These are phyloP conservation scores for Nitzschia palea DNA, from an alignment of 108 stramenopile genomes.

Conservation along the genomic window DNA sequence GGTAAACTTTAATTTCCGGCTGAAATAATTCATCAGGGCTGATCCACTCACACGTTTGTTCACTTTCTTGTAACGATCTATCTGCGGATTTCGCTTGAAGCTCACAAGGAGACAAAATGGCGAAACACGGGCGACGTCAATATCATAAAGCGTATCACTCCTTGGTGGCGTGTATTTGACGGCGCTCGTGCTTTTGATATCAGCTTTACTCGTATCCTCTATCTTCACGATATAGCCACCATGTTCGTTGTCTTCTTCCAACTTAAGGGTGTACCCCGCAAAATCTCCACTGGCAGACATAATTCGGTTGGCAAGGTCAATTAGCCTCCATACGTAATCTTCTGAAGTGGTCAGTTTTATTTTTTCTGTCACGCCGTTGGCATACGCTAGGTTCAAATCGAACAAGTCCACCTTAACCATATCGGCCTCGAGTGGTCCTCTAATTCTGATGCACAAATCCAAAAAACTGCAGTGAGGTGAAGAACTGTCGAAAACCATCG, in stretches of 20 bases:
- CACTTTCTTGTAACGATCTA: conserved; percentile 55
- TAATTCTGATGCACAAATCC: conserved; percentile 71
- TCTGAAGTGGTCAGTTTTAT: conserved; percentile 79
- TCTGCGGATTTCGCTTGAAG: conserved; percentile 78
- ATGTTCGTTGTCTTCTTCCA: conserved; percentile 68
- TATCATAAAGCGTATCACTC: conserved; percentile 67
- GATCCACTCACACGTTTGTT: conserved; percentile 51
- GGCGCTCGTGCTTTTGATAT: conserved; percentile 2
- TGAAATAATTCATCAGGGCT: conserved; percentile 80
- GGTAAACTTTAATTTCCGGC: conserved; percentile 73
- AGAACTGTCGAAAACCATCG: conserved; percentile 74
- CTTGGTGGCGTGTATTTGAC: conserved; percentile 66
- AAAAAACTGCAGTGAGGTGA: conserved; percentile 61
- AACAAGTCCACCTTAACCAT: conserved; percentile 75
- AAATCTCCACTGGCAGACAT: conserved; percentile 69
- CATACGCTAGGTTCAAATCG: conserved; percentile 75
- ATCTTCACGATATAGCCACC: conserved; percentile 65
- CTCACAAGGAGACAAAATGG: conserved; percentile 72
- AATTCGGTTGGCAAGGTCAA: conserved; percentile 74
- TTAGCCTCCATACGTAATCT: conserved; percentile 81
- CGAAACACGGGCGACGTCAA: conserved; percentile 66
- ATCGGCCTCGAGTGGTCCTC: conserved; percentile 72
- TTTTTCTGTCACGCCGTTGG: conserved; percentile 58
- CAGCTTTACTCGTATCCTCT: conserved; percentile 26
- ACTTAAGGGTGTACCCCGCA: conserved; percentile 58